Evolutionary conservation across 257 asterid genomes (phyloP), one percentile per base, ranked within the genome.

Genomic region (Knoxia roxburghii): DNA sequence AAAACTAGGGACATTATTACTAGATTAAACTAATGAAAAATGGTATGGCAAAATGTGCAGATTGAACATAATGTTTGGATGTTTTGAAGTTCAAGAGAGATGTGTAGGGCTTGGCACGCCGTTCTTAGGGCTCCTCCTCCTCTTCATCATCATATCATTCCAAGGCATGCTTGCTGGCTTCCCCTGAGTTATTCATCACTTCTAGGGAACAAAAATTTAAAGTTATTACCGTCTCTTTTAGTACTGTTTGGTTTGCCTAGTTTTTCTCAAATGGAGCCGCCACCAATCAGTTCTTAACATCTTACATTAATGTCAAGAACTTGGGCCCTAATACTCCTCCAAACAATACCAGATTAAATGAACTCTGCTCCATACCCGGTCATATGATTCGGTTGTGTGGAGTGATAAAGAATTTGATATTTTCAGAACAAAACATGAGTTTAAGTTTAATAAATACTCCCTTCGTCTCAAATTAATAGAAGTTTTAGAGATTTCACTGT

Each of bases 11-110:
- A 37, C 4, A 37, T 37, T 48, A 62, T 49, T 50, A 67, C 69
- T 74, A n/a, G n/a, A n/a, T 59, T 76, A 73, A 80, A 78, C 68
- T 76, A 73, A 65, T 74, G 64, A 75, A 76, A 77, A 64, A 62
- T 72, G n/a, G 71, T 30, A 64, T 75, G 1, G 72, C 69, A 66
- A 74, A 46, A 64, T 72, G 87, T 74, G 83, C 77, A 72, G 61
- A 76, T 53, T 78, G 64, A 75, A 79, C 79, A 75, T 76, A 1
- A 75, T 82, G 90, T 82, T 80, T 35, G 80, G 40, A 68, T 67
- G 71, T 78, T 77, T 77, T 77, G 72, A 71, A 69, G 40, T 71
- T 72, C 86, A 76, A 81, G 76, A 72, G 58, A 63, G 68, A 55
- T 72, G 74, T 78, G 41, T 3, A 4, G 6, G 6, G 9, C 4